Evolutionary conservation across 306 rosid genomes (phyloP), one percentile per base, ranked within the genome.

Genomic region (Vigna unguiculata): DNA sequence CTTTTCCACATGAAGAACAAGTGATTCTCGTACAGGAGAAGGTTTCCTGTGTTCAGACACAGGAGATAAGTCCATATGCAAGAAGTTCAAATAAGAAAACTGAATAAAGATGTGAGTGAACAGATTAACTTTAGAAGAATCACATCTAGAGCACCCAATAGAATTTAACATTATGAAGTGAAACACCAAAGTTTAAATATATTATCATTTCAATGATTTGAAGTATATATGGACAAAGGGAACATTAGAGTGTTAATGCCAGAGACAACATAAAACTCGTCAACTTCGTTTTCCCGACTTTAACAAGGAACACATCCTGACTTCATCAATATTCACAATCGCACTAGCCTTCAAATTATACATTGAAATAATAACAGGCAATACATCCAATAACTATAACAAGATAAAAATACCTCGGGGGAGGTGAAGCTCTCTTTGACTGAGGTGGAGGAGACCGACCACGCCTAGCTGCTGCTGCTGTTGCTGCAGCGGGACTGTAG

Each of bases 11-110:
- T 89, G 93, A 75, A 96, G 98, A 77, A 91, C 93, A 82, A 89
- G 93, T 6, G 98, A 92, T 80, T 89, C 96, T 5, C 85, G 88
- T 75, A 84, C 82, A n/a, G 98, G 99, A 66, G 98, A 92, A 63
- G 87, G 82, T 78, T 92, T 96, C 93, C 99, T 96, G 90, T 57
- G 75, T 87, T 72, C 49, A 75, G 8, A 14, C 55, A 70, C 9
- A 54, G 34, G 1, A 70, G 63, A 14, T n/a, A 51, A 82, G 52
- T 45, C 64, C 20, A 63, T 30, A 32, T 72, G 62, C 24, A 66
- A 72, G 36, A 49, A 34, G 62, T 24, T 19, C 3, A 38, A 73
- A 13, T 55, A 69, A 48, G 12, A 34, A 67, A 57, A 21, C 17
- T 2, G 60, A 58, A 58, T 9, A 36, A 24, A 48, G 52, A n/a